These are phyloP conservation scores for Aureobasidium sp. DNA, from an alignment of 2,329 filamentous ascomycete species.

Conservation along the genomic window DNA sequence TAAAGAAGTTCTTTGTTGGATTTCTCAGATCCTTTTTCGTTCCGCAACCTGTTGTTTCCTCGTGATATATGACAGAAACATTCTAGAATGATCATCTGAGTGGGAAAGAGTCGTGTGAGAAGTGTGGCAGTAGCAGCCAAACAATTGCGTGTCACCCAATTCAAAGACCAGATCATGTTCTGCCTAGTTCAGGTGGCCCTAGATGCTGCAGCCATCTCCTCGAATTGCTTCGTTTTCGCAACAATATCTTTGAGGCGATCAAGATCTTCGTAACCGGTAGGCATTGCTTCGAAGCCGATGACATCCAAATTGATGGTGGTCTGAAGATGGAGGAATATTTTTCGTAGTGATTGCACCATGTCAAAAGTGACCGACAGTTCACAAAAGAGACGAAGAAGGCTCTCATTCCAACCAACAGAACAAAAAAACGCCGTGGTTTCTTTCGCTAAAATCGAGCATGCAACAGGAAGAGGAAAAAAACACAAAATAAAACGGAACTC, in stretches of 20 bases:
- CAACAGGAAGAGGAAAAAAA: not conserved
- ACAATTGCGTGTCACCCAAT: not conserved
- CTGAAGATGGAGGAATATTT: too few species aligned
- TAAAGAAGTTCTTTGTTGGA: not conserved
- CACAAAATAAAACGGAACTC: not conserved
- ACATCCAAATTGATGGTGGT: too few species aligned
- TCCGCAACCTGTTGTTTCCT: too few species aligned
- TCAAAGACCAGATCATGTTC: not conserved
- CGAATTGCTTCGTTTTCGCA: not conserved
- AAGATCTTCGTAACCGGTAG: not conserved
- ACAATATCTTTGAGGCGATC: not conserved
- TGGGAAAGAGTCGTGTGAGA: too few species aligned
- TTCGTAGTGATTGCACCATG: too few species aligned
- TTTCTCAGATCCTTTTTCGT: too few species aligned
- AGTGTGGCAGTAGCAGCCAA: too few species aligned
- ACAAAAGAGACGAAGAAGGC: too few species aligned
- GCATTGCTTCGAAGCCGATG: not conserved
- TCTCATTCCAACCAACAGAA: not conserved
- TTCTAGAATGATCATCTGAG: too few species aligned
- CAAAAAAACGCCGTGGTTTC: slow-evolving; percentile 4
- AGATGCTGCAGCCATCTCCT: not conserved
- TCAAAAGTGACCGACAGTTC: too few species aligned
- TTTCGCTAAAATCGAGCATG: slow-evolving; percentile 13
- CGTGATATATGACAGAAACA: too few species aligned
- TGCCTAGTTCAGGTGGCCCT: not conserved